Conservation (phyloP, 768 basidiomycete genomes). For the Termitomyces sp. region DNA sequence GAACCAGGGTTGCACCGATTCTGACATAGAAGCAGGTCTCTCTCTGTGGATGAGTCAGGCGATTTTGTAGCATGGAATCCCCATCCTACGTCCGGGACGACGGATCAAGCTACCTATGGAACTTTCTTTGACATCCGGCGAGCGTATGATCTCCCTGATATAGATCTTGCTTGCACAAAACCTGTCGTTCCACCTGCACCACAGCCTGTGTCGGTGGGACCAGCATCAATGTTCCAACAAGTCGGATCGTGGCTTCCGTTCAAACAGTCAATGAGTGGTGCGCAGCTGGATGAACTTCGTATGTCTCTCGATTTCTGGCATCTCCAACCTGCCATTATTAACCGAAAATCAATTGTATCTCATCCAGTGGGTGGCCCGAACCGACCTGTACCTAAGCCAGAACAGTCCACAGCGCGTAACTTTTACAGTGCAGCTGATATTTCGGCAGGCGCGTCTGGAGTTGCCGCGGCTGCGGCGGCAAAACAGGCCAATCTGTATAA, state of each 20-base stretch:
- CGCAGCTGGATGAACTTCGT: constrained; percentile 57
- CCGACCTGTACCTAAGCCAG: constrained; percentile 42
- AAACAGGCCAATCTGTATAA: constrained; percentile 37
- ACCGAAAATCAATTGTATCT: not conserved
- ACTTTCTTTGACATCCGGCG: constrained; percentile 57
- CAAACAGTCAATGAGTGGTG: constrained; percentile 46
- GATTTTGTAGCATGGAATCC: constrained; percentile 47
- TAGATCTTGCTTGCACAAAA: constrained; percentile 41
- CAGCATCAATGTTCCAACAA: constrained; percentile 38
- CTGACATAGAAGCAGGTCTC: constrained; percentile 4
- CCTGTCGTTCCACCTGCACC: constrained; percentile 49
- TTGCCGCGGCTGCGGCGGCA: constrained; percentile 18
- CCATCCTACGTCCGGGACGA: constrained; percentile 25
- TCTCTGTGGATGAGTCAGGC: constrained; percentile 27
- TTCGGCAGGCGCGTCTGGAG: constrained; percentile 9
- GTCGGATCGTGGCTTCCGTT: constrained; percentile 49
- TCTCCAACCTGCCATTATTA: not conserved
- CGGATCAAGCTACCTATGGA: constrained; percentile 39
- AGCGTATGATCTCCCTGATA: constrained; percentile 41
- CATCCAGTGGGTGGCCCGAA: constrained; percentile 59
- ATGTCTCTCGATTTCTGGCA: constrained; percentile 17
- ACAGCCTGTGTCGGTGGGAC: constrained; percentile 55
- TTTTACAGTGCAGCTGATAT: constrained; percentile 3
- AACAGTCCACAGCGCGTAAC: constrained; percentile 3
- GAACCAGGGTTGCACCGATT: not conserved